phyloP scores from a whole-genome alignment of 306 rosid genomes.

The Erythrophleum fordii region DNA sequence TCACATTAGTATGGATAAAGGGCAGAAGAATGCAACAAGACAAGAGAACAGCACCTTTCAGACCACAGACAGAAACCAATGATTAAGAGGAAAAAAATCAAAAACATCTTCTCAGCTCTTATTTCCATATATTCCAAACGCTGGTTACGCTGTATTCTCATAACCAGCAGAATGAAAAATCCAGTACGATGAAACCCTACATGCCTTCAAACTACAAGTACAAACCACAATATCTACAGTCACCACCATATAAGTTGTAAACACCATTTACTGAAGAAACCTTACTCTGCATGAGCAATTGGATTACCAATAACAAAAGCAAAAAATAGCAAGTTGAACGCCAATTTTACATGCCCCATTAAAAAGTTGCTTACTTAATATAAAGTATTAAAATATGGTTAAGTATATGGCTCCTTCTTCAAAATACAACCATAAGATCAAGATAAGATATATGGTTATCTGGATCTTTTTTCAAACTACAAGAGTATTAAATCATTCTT shows the following conservation, averaged over 20 bases:
- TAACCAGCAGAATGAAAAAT: not conserved
- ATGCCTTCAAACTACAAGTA: not conserved
- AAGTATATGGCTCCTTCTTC: not conserved
- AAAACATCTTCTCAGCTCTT: not conserved
- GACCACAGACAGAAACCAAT: not conserved
- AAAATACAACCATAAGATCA: conserved; percentile 18
- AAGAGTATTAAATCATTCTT: conserved; percentile 20
- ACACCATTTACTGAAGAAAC: not conserved
- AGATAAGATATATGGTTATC: conserved; percentile 23
- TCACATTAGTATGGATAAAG: not conserved
- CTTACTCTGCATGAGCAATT: not conserved
- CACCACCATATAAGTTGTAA: not conserved
- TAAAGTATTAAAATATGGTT: conserved; percentile 14
- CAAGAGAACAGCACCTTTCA: not conserved
- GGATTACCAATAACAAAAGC: not conserved
- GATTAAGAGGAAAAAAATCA: not conserved
- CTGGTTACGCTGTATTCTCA: not conserved
- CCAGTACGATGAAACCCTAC: not conserved
- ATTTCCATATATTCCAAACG: not conserved
- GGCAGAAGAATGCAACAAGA: not conserved
- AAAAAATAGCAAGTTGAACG: not conserved
- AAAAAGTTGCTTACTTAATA: conserved; percentile 31
- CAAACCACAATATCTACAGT: not conserved
- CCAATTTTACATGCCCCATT: not conserved
- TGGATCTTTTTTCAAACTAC: conserved; percentile 14